phyloP scores from a whole-genome alignment of 805 yeast species.

The Torulaspora indica region DNA sequence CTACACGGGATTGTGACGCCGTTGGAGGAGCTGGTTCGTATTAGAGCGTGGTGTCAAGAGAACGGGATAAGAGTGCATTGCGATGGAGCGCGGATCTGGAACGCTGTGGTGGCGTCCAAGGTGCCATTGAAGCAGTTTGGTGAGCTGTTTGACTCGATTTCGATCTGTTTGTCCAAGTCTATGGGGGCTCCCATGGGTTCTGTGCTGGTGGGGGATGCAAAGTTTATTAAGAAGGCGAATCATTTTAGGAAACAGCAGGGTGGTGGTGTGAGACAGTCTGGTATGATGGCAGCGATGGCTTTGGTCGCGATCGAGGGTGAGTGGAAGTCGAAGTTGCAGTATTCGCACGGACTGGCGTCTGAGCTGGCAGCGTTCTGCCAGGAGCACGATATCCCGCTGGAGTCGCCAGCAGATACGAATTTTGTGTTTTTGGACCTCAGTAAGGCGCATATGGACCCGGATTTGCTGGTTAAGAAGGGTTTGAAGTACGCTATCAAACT shows the following conservation, averaged over 20 bases:
- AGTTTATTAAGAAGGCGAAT: constrained; percentile 62
- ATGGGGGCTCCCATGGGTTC: constrained; percentile 94
- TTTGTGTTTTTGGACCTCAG: constrained; percentile 70
- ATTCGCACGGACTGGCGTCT: constrained; percentile 49
- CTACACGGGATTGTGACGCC: constrained; percentile 80
- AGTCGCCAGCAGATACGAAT: constrained; percentile 77
- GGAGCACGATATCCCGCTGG: constrained; percentile 51
- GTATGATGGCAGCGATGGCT: constrained; percentile 78
- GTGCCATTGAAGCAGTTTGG: constrained; percentile 67
- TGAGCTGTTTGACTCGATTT: constrained; percentile 76
- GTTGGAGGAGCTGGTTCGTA: constrained; percentile 65
- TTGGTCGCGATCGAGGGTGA: constrained; percentile 69
- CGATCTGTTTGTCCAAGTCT: constrained; percentile 83
- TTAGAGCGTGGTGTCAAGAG: constrained; percentile 62
- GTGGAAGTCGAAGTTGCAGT: constrained; percentile 47
- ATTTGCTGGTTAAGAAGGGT: constrained; percentile 49
- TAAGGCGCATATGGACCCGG: constrained; percentile 52
- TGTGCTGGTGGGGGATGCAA: constrained; percentile 63
- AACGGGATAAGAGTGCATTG: constrained; percentile 64
- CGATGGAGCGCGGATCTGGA: constrained; percentile 96
- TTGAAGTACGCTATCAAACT: constrained; percentile 56
- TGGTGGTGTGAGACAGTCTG: constrained; percentile 89
- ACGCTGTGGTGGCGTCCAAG: constrained; percentile 68
- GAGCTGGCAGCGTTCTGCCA: constrained; percentile 51
- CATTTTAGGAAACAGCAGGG: constrained; percentile 90